Evolutionary conservation across 805 yeast genomes (phyloP), one percentile per base, ranked within the genome.

Genomic region (Yarrowia sp.): DNA sequence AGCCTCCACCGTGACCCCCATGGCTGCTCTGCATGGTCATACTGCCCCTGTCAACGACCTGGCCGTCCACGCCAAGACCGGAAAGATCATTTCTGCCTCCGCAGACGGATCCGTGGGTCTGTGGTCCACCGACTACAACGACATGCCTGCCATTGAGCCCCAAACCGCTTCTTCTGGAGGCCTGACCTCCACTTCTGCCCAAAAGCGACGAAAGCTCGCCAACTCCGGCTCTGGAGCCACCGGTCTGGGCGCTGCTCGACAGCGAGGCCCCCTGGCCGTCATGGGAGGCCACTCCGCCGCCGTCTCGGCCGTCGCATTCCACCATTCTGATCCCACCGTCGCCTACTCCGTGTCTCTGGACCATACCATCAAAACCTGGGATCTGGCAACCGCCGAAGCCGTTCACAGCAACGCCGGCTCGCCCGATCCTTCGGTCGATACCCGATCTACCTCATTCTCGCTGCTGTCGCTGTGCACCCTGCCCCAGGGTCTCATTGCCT

Each of bases 351-450:
- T 91, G 1, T 90, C 98, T 7, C 97, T 92, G 77, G 98, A 95
- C 79, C 99, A 95, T 76, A 87, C 97, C 0, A 87, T 95, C 71
- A 90, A 90, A 74, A 95, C 99, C 0, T 95, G 98, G 98, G 99
- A 95, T 81, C 81, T 95, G 73, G 90, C 91, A 17, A 93, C 98
- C 1, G 82, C 90, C 13, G 85, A 91, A 71, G 86, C 92, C 73
- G 89, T 95, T 36, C 66, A 61, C 46, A 46, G 66, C 66, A 46
- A 61, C 36, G 66, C 53, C 10, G 55, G 55, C 24, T 46, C 66
- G 3, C 66, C 66, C 14, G 66, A 61, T 46, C 66, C 66, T 12
- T 61, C 66, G n/a, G 66, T 61, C 36, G 97, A 92, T 76, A 90
- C 98, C 4, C 88, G 90, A 78, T 85, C 90, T 20, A 92, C 98